These are phyloP conservation scores for Penicillium sumatraense DNA, from an alignment of 2,329 filamentous ascomycete genomes.

Conservation along the genomic window DNA sequence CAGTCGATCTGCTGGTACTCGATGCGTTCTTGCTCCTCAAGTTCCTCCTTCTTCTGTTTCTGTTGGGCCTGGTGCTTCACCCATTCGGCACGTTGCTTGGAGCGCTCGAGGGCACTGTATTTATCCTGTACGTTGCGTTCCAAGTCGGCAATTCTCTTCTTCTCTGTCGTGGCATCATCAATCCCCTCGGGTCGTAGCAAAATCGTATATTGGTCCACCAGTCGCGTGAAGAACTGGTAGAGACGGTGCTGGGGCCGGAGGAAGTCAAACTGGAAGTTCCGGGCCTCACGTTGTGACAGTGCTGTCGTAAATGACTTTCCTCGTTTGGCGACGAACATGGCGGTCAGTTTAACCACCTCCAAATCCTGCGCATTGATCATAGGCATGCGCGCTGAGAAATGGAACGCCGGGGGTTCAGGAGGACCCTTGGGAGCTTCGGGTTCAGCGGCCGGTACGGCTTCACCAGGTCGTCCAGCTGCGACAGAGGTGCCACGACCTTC, in stretches of 20 bases:
- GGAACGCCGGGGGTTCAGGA: conserved; percentile 81
- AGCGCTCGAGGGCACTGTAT: conserved; percentile 76
- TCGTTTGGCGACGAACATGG: conserved; percentile 89
- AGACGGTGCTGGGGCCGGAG: conserved; percentile 92
- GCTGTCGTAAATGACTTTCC: conserved; percentile 90
- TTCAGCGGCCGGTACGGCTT: conserved; percentile 58
- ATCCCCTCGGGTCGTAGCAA: conserved; percentile 71
- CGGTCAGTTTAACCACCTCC: conserved; percentile 73
- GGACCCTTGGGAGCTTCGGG: conserved; percentile 78
- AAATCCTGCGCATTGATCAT: conserved; percentile 95
- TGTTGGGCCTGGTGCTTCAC: conserved; percentile 81
- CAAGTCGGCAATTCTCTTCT: conserved; percentile 73
- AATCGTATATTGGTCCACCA: conserved; percentile 91
- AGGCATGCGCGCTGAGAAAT: conserved; percentile 95
- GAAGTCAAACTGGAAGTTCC: conserved; percentile 96
- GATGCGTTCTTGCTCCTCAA: conserved; percentile 78
- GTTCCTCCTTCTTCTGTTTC: conserved; percentile 85
- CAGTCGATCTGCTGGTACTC: conserved; percentile 90
- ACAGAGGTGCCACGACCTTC: conserved; percentile 80
- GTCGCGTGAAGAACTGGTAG: conserved; percentile 90
- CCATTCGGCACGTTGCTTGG: conserved; percentile 86
- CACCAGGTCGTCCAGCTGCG: conserved; percentile 73
- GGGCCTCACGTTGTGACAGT: conserved; percentile 82
- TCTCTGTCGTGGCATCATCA: conserved; percentile 71
- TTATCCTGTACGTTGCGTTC: conserved; percentile 77